These are phyloP conservation scores for Dactylellina cionopaga DNA, from an alignment of 2,329 filamentous ascomycete species.

Conservation along the genomic window DNA sequence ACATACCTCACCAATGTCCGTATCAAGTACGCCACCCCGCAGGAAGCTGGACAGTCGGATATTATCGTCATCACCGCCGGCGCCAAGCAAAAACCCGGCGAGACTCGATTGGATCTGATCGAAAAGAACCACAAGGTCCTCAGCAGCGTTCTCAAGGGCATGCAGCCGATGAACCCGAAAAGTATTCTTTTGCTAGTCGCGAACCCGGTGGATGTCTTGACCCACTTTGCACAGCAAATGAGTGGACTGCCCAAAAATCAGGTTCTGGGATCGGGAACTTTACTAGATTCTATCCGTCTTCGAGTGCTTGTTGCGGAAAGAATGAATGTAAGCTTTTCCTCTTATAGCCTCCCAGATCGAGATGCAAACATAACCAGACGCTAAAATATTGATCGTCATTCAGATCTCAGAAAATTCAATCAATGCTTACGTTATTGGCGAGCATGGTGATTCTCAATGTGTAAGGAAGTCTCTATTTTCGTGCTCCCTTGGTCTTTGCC, in stretches of 20 bases:
- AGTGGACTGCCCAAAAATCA: slow-evolving; percentile 58
- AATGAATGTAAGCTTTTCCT: slow-evolving; percentile 51
- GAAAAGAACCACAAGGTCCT: slow-evolving; percentile 59
- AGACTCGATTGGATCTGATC: slow-evolving; percentile 59
- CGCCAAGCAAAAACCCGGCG: slow-evolving; percentile 59
- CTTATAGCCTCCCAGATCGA: not conserved
- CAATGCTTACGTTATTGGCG: slow-evolving; percentile 59
- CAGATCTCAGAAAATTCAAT: slow-evolving; percentile 58
- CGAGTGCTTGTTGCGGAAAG: slow-evolving; percentile 49
- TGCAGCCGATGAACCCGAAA: slow-evolving; percentile 57
- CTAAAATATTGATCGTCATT: slow-evolving; percentile 5
- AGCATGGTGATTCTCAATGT: slow-evolving; percentile 59
- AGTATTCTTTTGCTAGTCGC: slow-evolving; percentile 59
- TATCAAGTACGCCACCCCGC: slow-evolving; percentile 57
- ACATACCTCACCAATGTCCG: slow-evolving; percentile 58
- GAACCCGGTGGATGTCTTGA: slow-evolving; percentile 59
- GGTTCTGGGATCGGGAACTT: slow-evolving; percentile 59
- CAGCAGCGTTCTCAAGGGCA: slow-evolving; percentile 56
- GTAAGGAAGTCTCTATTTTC: too few relatives aligned
- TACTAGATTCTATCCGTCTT: slow-evolving; percentile 59
- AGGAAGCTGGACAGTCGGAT: slow-evolving; percentile 57
- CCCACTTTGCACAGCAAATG: slow-evolving; percentile 57
- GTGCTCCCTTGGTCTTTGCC: not conserved
- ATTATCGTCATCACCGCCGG: slow-evolving; percentile 59
- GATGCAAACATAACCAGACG: not conserved